A percentile compares a stretch with the other conserved stretches of the same genome.
These are phyloP conservation scores for Dacryopinax primogenitus DNA, from an alignment of 768 basidiomycete species.

Conservation along the genomic window DNA sequence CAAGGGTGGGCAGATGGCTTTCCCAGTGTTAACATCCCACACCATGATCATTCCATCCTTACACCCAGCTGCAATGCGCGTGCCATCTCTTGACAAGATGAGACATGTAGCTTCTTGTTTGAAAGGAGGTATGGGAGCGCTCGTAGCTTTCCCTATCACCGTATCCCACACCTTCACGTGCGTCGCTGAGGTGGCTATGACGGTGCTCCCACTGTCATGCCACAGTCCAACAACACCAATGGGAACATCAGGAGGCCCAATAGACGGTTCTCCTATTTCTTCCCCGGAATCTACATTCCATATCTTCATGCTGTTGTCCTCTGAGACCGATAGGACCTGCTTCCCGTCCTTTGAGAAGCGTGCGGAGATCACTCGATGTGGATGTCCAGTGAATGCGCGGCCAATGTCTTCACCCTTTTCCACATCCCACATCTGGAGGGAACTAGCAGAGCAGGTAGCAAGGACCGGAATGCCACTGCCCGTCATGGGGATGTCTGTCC, in stretches of 20 bases:
- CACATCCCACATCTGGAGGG: slow-evolving; percentile 38
- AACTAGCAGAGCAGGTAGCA: too few relatives aligned
- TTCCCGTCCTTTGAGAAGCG: slow-evolving; percentile 34
- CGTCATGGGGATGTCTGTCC: too few relatives aligned
- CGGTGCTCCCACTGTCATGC: too few relatives aligned
- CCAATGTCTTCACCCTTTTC: slow-evolving; percentile 26
- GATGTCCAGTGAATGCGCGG: slow-evolving; percentile 12
- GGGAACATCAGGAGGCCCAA: background rate
- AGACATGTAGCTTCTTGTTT: slow-evolving; percentile 12
- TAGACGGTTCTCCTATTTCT: background rate
- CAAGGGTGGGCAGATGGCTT: too few relatives aligned
- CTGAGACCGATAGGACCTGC: slow-evolving; percentile 33
- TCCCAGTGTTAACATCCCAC: slow-evolving; percentile 12
- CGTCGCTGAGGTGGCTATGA: too few relatives aligned
- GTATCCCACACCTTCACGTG: too few relatives aligned
- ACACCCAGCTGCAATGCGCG: slow-evolving; percentile 27
- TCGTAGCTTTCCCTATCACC: too few relatives aligned
- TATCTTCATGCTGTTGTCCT: slow-evolving; percentile 35
- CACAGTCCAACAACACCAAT: too few relatives aligned
- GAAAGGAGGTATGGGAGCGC: too few relatives aligned
- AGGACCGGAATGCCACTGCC: too few relatives aligned
- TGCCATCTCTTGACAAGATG: slow-evolving; percentile 16
- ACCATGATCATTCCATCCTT: slow-evolving; percentile 2
- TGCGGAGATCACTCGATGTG: slow-evolving; percentile 31
- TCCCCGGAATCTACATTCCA: slow-evolving; percentile 28